A percentile compares a stretch with the other conserved stretches of the same genome.
Conservation (phyloP, 371 early-diverging fungal species). For the Mortierella polycephala region DNA sequence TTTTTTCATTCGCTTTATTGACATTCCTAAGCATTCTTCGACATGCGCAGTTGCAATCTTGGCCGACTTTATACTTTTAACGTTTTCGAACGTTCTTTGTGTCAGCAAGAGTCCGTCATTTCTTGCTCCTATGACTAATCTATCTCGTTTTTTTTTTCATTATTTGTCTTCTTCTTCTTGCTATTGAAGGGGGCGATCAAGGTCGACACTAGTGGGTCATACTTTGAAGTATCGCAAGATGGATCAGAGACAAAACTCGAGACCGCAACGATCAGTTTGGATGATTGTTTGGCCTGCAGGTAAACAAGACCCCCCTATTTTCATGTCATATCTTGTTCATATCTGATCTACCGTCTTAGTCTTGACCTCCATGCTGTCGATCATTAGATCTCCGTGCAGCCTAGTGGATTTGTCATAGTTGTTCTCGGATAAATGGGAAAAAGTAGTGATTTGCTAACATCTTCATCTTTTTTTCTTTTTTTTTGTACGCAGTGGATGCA, state of each 20-base stretch:
- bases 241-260: constrained; percentile 85
- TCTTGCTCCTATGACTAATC: constrained; percentile 31
- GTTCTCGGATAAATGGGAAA: neutral
- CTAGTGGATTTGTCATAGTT: neutral
- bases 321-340: neutral
- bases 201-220: constrained; percentile 72
- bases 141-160: constrained; percentile 3
- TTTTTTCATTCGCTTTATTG: neutral
- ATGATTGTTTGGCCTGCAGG: constrained; percentile 98
- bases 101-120: neutral
- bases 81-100: neutral
- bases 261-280: constrained; percentile 86
- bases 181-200: constrained; percentile 67
- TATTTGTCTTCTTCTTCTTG: neutral
- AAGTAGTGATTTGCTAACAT: neutral
- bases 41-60: constrained; percentile 14
- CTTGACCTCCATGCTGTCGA: neutral
- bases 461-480: neutral
- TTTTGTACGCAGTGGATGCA: constrained; percentile 81
- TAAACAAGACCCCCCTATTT: constrained; percentile 39
- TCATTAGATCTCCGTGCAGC: no score
- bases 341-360: neutral
- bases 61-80: neutral
- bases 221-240: constrained; percentile 89
- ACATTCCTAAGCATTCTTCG: neutral